Evolutionary conservation across 768 basidiomycete genomes (phyloP).

Genomic region (Pulveroboletus sp.): DNA sequence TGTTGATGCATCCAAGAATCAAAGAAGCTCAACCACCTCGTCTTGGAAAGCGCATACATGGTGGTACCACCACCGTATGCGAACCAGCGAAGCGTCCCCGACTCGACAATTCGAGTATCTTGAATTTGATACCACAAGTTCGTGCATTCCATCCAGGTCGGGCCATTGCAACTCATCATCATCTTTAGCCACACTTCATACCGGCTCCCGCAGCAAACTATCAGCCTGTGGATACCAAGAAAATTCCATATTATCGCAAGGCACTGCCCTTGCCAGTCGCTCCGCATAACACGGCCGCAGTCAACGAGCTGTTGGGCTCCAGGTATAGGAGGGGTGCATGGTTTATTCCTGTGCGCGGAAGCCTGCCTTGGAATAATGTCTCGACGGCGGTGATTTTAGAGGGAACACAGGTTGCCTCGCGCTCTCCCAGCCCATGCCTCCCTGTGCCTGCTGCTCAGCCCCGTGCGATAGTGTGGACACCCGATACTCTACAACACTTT

Average conservation of each 20-base stretch:
- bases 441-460: slow-evolving; percentile 15
- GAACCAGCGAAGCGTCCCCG: slow-evolving; percentile 32
- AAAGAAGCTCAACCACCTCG: neutral
- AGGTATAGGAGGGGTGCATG: slow-evolving; percentile 47
- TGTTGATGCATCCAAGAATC: slow-evolving; percentile 11
- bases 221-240: slow-evolving; percentile 17
- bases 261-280: slow-evolving; percentile 36
- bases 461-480: slow-evolving; percentile 47
- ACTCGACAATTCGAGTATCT: slow-evolving; percentile 34
- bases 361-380: slow-evolving; percentile 45
- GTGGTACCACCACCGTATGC: neutral
- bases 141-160: slow-evolving; percentile 11
- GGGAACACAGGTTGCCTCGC: slow-evolving; percentile 13
- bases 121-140: slow-evolving; percentile 46
- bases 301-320: slow-evolving; percentile 23
- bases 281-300: slow-evolving; percentile 33
- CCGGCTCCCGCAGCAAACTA: slow-evolving; percentile 13
- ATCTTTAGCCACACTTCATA: slow-evolving; percentile 24
- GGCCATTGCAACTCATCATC: slow-evolving; percentile 10
- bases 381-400: slow-evolving; percentile 43
- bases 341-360: slow-evolving; percentile 58
- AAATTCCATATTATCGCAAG: slow-evolving; percentile 34
- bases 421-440: slow-evolving; percentile 18
- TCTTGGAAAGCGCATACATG: slow-evolving; percentile 10
- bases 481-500: slow-evolving; percentile 37